Evolutionary conservation across 805 yeast species (phyloP), one percentile per base, ranked within the genome.

Genomic region (Candida nonsorbophila): DNA sequence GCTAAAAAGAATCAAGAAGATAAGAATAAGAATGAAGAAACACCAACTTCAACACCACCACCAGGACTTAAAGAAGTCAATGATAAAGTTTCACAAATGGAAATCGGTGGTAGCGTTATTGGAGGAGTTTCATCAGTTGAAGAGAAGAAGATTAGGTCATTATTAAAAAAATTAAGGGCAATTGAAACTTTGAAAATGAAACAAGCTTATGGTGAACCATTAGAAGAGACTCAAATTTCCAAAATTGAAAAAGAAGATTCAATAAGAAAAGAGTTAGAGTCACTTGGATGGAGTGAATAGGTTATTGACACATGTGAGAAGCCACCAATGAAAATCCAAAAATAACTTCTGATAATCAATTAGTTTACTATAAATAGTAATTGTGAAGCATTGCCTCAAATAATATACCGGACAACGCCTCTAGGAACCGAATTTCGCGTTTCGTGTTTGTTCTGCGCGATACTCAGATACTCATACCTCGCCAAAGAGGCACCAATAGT

Each of bases 81-180:
- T 4, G 30, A 25, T 3, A 23, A 32, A 14, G 24, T 28, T 7
- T 17, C 16, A n/a, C 24, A 20, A 8, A 14, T 22, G 14, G 41
- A 49, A 14, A 51, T 51, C 14, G 68, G 72, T 8, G 68, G 72
- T 8, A 45, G 64, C 26, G 74, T 75, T 21, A 65, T 69, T 34
- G 83, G 83, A 15, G 84, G 82, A 24, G 75, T 75, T 14, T 67
- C 66, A 20, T 74, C 84, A 7, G 69, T 84, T 22, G 97, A 90
- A 58, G 97, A 90, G 46, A 92, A 88, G 70, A 87, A 88, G 60
- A 79, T 86, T 40, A 75, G 98, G 54, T 78, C 92, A 18, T 69
- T 92, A 53, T 71, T 88, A 58, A 92, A 92, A 66, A 92, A 92
- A 61, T 72, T 90, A 40, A 74, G 97, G 50, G 97, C 98, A n/a